phyloP scores from a whole-genome alignment of 345 rosid species.

The Draba incana region DNA sequence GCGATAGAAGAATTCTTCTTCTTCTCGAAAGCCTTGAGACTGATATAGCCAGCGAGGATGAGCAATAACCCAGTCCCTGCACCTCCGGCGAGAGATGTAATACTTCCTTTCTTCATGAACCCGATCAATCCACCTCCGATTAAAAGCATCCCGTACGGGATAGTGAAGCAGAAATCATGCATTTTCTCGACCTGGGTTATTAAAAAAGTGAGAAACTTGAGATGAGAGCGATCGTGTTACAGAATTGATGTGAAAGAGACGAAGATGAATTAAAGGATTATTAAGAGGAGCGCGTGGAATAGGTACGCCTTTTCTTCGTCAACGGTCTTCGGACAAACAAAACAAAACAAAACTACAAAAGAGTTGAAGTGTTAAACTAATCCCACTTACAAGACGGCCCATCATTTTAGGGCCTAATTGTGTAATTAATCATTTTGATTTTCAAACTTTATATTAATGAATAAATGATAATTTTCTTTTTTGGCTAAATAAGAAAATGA shows the following conservation, averaged over 20 bases:
- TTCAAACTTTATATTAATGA: background rate
- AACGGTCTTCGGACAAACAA: conserved; percentile 34
- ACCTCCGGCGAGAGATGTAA: conserved; percentile 84
- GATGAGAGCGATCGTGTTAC: conserved; percentile 15
- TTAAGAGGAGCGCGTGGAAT: conserved; percentile 43
- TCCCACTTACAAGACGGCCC: conserved; percentile 25
- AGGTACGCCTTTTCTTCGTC: conserved; percentile 35
- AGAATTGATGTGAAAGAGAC: conserved; percentile 7
- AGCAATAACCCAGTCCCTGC: conserved; percentile 74
- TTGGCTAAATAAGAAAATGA: background rate
- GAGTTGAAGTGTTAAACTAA: conserved; percentile 1
- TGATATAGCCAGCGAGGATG: conserved; percentile 78
- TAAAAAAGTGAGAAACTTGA: background rate
- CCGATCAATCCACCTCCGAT: conserved; percentile 87
- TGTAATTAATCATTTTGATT: background rate
- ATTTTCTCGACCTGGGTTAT: conserved; percentile 40
- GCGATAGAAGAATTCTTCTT: conserved; percentile 68
- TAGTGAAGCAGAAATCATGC: conserved; percentile 98
- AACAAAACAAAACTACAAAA: too few species aligned
- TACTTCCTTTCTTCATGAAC: conserved; percentile 72
- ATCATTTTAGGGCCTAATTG: conserved; percentile 9
- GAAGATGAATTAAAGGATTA: conserved; percentile 9
- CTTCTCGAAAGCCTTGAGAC: conserved; percentile 84
- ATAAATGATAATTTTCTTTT: too few species aligned
- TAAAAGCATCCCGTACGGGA: conserved; percentile 88